These are phyloP conservation scores for Trichoderma gamsii DNA, from an alignment of 495 filamentous ascomycete species.

Conservation along the genomic window DNA sequence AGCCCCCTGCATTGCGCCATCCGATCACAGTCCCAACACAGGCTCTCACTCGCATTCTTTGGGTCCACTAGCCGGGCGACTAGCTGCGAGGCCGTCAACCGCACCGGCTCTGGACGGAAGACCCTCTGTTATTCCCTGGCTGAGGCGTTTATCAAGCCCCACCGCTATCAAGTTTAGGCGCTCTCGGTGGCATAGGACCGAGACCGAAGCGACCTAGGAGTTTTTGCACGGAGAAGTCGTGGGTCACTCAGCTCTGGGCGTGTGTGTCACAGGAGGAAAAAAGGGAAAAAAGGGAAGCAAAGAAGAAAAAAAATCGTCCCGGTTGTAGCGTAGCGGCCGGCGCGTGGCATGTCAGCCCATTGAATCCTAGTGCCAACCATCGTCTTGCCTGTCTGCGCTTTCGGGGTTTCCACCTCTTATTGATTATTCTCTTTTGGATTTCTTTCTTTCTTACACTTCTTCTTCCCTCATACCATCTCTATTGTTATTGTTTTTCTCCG, in stretches of 20 bases:
- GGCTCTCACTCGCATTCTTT: neutral
- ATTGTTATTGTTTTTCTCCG: neutral
- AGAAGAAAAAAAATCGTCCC: neutral
- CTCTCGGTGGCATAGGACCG: slow-evolving; percentile 2
- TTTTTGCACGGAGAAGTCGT: neutral
- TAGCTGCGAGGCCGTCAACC: slow-evolving; percentile 5
- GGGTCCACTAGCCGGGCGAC: slow-evolving; percentile 8
- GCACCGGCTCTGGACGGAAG: slow-evolving; percentile 4
- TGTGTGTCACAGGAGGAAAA: slow-evolving; percentile 8
- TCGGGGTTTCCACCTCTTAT: slow-evolving; percentile 4
- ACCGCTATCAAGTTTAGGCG: neutral
- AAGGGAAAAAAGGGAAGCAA: neutral
- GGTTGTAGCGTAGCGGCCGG: neutral
- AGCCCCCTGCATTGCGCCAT: slow-evolving; percentile 6
- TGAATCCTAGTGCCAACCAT: slow-evolving; percentile 6
- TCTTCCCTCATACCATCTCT: neutral
- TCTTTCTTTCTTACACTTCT: neutral
- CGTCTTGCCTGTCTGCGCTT: neutral
- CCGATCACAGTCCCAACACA: neutral
- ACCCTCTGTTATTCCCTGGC: neutral
- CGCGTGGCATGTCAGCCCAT: slow-evolving; percentile 8
- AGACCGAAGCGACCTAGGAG: neutral
- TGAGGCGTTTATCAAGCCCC: slow-evolving; percentile 8
- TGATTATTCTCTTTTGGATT: neutral
- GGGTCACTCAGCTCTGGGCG: slow-evolving; percentile 1